A percentile compares a stretch with the other conserved stretches of the same genome.
Conservation (phyloP, 306 rosid genomes). For the Fragaria nilgerrensis region DNA sequence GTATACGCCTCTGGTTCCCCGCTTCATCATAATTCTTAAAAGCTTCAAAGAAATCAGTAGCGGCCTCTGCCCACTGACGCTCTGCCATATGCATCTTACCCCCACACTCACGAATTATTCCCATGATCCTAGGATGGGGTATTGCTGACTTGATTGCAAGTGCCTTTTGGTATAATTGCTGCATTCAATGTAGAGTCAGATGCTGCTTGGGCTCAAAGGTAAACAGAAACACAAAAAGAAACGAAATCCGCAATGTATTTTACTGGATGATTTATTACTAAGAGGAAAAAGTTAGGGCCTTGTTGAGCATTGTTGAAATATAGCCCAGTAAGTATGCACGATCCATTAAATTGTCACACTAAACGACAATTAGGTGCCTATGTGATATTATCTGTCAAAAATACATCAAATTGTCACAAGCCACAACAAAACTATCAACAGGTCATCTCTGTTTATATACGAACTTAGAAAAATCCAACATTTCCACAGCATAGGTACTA, state of each 20-base stretch:
- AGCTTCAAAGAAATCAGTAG: constrained; percentile 97
- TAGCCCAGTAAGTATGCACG: background rate
- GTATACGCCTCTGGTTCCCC: constrained; percentile 97
- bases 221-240: constrained; percentile 11
- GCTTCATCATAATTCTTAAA: constrained; percentile 96
- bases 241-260: background rate
- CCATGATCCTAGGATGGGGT: constrained; percentile 99
- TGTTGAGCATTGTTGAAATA: background rate
- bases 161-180: constrained; percentile 98
- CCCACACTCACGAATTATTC: constrained; percentile 96
- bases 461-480: background rate
- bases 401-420: background rate
- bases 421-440: background rate
- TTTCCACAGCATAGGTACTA: background rate
- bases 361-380: background rate
- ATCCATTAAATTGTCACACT: background rate
- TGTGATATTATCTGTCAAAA: background rate
- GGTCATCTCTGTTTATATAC: background rate
- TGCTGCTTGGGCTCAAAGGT: constrained; percentile 14
- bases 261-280: background rate
- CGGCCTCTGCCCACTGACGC: constrained; percentile 99
- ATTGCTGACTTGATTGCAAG: constrained; percentile 96
- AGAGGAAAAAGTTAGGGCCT: background rate
- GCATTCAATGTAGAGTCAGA: constrained; percentile 39
- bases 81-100: constrained; percentile 99